These are phyloP conservation scores for Coemansia sp. DNA, from an alignment of 192 early-diverging fungal species.

Conservation along the genomic window DNA sequence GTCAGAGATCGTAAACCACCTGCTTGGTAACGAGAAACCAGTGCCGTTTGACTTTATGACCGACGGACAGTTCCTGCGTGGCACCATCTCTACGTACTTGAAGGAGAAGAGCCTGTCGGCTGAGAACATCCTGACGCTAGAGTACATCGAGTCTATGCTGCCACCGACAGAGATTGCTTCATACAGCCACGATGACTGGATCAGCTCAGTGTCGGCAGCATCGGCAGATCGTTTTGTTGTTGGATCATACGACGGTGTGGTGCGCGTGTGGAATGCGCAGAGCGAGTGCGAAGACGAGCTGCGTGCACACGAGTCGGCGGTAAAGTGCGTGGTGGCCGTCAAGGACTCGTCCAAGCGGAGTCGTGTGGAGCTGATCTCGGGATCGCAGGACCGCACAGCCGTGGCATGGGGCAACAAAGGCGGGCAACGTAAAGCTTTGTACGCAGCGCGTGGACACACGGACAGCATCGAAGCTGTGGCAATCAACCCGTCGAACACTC, in stretches of 20 bases:
- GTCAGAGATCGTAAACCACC: conserved; percentile 92
- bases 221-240: conserved; percentile 60
- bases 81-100: conserved; percentile 73
- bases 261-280: conserved; percentile 80
- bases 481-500: conserved; percentile 56
- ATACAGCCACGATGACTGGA: conserved; percentile 95
- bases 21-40: conserved; percentile 64
- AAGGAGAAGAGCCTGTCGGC: conserved; percentile 55
- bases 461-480: conserved; percentile 76
- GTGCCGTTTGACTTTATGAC: conserved; percentile 93
- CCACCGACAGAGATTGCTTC: conserved; percentile 79
- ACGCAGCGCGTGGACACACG: conserved; percentile 78
- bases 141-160: conserved; percentile 91
- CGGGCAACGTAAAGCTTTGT: conserved; percentile 55
- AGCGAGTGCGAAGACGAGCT: conserved; percentile 68
- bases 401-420: conserved; percentile 63
- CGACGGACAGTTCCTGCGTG: conserved; percentile 86
- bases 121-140: conserved; percentile 83
- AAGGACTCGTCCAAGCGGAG: conserved; percentile 48
- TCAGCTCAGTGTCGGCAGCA: conserved; percentile 65
- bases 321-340: conserved; percentile 73
- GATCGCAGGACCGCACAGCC: conserved; percentile 68
- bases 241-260: conserved; percentile 81
- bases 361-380: conserved; percentile 56
- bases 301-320: conserved; percentile 67